Conservation (phyloP, 1,284 basidiomycete genomes). For the Schizophyllum amplum region DNA sequence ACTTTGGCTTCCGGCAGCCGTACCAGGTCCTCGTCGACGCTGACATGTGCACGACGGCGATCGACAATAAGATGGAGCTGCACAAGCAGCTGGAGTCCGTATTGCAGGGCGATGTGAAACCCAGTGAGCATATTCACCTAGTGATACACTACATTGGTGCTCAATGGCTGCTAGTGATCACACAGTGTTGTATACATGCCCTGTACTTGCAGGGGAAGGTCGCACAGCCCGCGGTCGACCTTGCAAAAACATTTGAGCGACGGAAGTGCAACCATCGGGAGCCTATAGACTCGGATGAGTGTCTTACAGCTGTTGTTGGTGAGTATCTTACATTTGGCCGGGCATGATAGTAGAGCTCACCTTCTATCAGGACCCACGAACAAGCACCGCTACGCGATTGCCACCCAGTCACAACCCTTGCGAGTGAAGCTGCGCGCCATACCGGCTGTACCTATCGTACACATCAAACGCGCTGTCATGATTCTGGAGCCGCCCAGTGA, state of each 20-base stretch:
- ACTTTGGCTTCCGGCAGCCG: conserved; percentile 85
- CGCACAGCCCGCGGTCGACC: conserved; percentile 68
- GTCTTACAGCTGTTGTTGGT: conserved; percentile 80
- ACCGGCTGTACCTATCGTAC: conserved; percentile 80
- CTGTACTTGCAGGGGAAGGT: conserved; percentile 74
- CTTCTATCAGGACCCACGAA: conserved; percentile 64
- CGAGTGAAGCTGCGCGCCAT: conserved; percentile 58
- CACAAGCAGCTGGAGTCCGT: conserved; percentile 65
- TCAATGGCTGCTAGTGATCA: conserved; percentile 74
- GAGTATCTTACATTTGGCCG: conserved; percentile 18
- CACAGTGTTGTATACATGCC: conserved; percentile 90
- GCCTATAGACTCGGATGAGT: conserved; percentile 76
- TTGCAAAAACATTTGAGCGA: conserved; percentile 90
- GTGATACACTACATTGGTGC: conserved; percentile 17
- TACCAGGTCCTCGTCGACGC: conserved; percentile 89
- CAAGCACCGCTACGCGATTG: conserved; percentile 85
- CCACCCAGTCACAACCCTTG: conserved; percentile 68
- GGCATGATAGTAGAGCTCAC: conserved; percentile 1
- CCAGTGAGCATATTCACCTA: conserved; percentile 82
- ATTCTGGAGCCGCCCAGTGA: conserved; percentile 84
- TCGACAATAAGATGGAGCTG: conserved; percentile 66
- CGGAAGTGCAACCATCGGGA: conserved; percentile 92
- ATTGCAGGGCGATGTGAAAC: conserved; percentile 81
- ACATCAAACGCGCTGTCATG: conserved; percentile 86
- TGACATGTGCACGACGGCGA: conserved; percentile 71